phyloP scores from a whole-genome alignment of 805 yeast genomes.

The Candida taoyuanica region DNA sequence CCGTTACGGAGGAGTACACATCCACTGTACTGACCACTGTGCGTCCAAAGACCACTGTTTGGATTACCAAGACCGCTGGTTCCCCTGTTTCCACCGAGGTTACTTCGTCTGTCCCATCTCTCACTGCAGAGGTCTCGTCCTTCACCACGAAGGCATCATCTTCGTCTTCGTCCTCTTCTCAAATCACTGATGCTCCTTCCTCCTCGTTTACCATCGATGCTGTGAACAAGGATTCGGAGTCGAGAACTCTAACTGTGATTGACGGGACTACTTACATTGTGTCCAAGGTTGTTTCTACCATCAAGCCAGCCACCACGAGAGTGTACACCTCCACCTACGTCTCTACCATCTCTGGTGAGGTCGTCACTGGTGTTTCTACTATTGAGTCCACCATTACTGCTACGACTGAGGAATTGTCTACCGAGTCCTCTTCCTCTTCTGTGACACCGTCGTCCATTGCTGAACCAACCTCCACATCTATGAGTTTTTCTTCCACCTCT shows the following conservation, averaged over 20 bases:
- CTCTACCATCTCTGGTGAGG: conserved; percentile 20
- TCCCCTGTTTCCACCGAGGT: conserved; percentile 5
- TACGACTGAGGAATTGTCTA: conserved; percentile 4
- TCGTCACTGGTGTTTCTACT: conserved; percentile 13
- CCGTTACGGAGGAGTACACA: conserved; percentile 21
- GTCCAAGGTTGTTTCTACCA: conserved; percentile 22
- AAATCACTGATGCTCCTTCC: conserved; percentile 4
- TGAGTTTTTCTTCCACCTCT: background rate
- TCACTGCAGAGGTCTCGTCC: conserved; percentile 7
- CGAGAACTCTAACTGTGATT: conserved; percentile 13
- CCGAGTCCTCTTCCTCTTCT: conserved; percentile 4
- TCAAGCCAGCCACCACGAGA: conserved; percentile 23
- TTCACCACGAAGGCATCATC: conserved; percentile 5
- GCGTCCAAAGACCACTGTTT: conserved; percentile 22
- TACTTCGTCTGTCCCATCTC: conserved; percentile 7
- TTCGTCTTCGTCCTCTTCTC: conserved; percentile 1
- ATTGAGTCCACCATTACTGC: conserved; percentile 11
- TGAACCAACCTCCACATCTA: background rate
- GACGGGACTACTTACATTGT: conserved; percentile 26
- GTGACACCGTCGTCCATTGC: conserved; percentile 2
- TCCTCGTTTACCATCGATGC: background rate
- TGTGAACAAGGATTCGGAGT: conserved; percentile 4
- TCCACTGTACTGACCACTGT: conserved; percentile 21
- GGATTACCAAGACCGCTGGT: conserved; percentile 25
- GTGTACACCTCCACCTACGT: conserved; percentile 22